Conservation (phyloP, 306 rosid genomes). For the Cucurbita ficifolia region DNA sequence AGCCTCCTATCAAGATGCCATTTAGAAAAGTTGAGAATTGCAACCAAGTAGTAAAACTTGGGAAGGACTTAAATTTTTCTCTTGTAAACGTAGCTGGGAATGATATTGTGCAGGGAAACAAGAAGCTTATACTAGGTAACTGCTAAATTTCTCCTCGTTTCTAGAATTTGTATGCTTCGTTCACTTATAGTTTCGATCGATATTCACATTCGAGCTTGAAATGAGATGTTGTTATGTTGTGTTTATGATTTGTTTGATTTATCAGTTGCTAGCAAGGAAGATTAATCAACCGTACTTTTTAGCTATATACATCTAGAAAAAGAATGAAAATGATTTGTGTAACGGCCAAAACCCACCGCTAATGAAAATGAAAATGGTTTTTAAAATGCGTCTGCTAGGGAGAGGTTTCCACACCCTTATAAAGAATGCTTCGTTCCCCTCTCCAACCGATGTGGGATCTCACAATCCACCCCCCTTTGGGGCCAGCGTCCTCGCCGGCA, state of each 20-base stretch:
- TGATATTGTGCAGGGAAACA: slow-evolving; percentile 97
- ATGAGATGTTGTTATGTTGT: not conserved
- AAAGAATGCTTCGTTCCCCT: too few relatives aligned
- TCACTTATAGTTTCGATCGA: not conserved
- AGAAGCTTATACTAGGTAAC: slow-evolving; percentile 86
- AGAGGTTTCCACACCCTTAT: too few relatives aligned
- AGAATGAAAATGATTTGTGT: not conserved
- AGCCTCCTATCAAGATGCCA: slow-evolving; percentile 99
- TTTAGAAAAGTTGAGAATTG: slow-evolving; percentile 97
- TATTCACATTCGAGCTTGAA: not conserved
- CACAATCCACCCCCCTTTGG: too few relatives aligned
- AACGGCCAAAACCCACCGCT: too few relatives aligned
- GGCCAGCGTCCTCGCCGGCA: too few relatives aligned
- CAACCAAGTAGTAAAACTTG: slow-evolving; percentile 84
- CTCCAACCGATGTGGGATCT: too few relatives aligned
- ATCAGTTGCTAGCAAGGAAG: not conserved
- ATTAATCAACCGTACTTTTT: not conserved
- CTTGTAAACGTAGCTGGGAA: slow-evolving; percentile 94
- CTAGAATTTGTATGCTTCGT: not conserved
- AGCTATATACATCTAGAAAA: not conserved
- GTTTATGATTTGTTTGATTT: not conserved
- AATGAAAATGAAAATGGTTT: too few relatives aligned
- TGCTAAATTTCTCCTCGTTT: not conserved
- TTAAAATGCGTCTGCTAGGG: too few relatives aligned
- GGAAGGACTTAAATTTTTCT: slow-evolving; percentile 74